Base-by-base conservation (phyloP, 75 land plant genomes). In the Selaginella tamariscina region DNA sequence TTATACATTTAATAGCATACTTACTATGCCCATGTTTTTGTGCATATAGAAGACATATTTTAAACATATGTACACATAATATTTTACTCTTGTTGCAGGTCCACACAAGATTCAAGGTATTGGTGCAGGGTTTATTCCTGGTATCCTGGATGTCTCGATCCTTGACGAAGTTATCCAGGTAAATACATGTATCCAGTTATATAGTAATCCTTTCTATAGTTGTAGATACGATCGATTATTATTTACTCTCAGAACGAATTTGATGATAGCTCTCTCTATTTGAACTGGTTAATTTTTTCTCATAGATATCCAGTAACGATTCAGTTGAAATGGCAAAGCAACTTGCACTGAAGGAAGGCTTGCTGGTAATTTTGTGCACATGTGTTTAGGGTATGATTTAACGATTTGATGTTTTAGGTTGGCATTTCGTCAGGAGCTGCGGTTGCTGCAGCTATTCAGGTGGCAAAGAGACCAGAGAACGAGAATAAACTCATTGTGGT, bases 351-450 rank as follows among this genome's bases (percentile, higher is more conserved):
- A 82, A 82, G 67, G 97, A 91, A 77, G 97, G 97, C 57, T 74
- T 91, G 71, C 71, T 89, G 87, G n/a, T n/a, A n/a, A n/a, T n/a
- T n/a, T 89, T 88, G 77, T 63, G 55, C 77, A n/a, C n/a, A n/a
- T n/a, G n/a, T n/a, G n/a, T n/a, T n/a, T n/a, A n/a, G n/a, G n/a
- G n/a, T n/a, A n/a, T n/a, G n/a, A n/a, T n/a, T n/a, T n/a, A n/a
- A n/a, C n/a, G 91, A n/a, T n/a, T n/a, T n/a, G n/a, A n/a, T n/a
- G n/a, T n/a, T n/a, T n/a, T n/a, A n/a, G n/a, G 89, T 86, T 70
- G 91, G 91, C 31, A 88, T 88, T 54, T 88, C 91, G 57, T 88
- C 91, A 33, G 91, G 91, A 60, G 91, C 91, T 56, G 91, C 91
- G 44, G 86, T 87, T 29, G 84, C 72, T 56, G 91, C 91, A 22